Base-by-base conservation (phyloP, 257 asterid genomes). In the Fraxinus excelsior region DNA sequence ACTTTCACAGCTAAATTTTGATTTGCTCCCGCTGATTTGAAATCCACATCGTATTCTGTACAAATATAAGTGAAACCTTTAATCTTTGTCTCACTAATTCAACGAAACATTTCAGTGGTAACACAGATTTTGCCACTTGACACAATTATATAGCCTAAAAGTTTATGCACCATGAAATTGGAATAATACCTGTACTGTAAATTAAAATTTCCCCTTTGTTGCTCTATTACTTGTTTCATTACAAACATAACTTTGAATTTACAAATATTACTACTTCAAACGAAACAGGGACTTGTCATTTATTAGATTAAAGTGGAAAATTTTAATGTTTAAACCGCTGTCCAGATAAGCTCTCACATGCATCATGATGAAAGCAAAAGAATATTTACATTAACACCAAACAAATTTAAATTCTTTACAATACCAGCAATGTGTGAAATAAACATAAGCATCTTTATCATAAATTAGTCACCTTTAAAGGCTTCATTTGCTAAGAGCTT, bases 401-500 rank as follows among this genome's bases (percentile, higher is more conserved):
- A 1, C 18, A 31, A 78, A 32, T 69, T 7, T 62, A 11, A 23
- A 26, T 18, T 25, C 68, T 9, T 7, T 34, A 16, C 4, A 26
- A 34, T 16, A 11, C 1, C 70, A n/a, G 14, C 10, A n/a, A 64
- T 23, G 18, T 67, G 44, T 23, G 73, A 21, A 13, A 38, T 38
- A 38, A 40, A 40, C 71, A 42, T 18, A 72, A 31, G 16, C 13
- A 69, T 14, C 64, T 74, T 76, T 62, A 53, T 62, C 31, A 62
- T 23, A 11, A 25, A 38, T 5, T 1, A 29, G 3, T 23, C 79
- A 85, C 91, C 89, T 83, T 85, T 87, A 74, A 87, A 87, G n/a
- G 89, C 89, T 78, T 83, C 91, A 76, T 87, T 87, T 5, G 89
- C 91, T 16, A 58, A 83, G 75, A 76, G 46, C 70, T 87, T 87